Evolutionary conservation across 2,329 filamentous ascomycete genomes (phyloP), one percentile per base, ranked within the genome.

Genomic region (Paraconiothyrium brasiliense): DNA sequence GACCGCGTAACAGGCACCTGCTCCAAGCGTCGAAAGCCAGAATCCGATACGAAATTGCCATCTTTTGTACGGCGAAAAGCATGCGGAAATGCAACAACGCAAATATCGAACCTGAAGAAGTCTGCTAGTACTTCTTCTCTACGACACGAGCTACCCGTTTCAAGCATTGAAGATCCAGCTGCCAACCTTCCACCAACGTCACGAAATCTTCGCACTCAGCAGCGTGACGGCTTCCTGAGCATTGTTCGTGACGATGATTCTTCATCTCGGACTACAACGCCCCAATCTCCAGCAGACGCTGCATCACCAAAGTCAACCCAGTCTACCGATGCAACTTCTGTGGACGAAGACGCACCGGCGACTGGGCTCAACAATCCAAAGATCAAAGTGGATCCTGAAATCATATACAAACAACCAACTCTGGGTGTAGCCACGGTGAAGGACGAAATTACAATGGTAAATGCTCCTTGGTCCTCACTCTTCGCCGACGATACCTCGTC

Each of bases 281-380:
- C 76, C 10, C 68, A 68, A 13, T 76, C 75, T 6, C 70, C 72
- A 4, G 50, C 64, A 14, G 54, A 61, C 16, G 72, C 67, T 14
- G 70, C 61, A 24, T 78, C 76, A 1, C 76, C 74, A 14, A 75
- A 77, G 34, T 78, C 77, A 27, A 66, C 72, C 22, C 70, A 74
- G 16, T 77, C 76, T 8, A 79, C 77, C 3, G 77, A 78, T 34
- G 77, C 76, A 6, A 79, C 77, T 4, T 79, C 77, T 0, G 68
- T 78, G 7, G 77, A 79, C 43, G 77, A 76, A 39, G 76, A 79
- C 7, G 62, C 66, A 22, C 41, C 60, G 0, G 57, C 55, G 14
- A 59, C 66, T 13, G 49, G 52, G 3, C 46, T 48, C 7, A 58
- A 60, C 3, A 44, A 59, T 6, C 37, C 61, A 3, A 71, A 71